Conservation (phyloP, 371 early-diverging fungal species). For the Conidiobolus incongruus region DNA sequence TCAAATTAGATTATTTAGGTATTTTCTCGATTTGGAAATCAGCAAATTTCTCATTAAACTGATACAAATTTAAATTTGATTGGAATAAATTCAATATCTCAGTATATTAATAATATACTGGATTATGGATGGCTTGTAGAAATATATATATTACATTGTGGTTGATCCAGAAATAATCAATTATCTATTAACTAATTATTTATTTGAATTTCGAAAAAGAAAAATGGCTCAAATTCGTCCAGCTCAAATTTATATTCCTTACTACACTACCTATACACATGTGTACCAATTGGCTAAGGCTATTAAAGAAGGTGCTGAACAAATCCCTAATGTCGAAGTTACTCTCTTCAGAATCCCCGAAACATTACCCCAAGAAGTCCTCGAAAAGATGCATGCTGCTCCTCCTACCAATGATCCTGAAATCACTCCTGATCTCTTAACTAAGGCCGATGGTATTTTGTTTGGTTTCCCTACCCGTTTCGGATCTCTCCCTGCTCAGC, state of each 20-base stretch:
- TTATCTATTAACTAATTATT: no score
- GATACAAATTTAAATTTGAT: no score
- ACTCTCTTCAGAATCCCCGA: slow-evolving; percentile 44
- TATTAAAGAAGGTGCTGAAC: slow-evolving; percentile 33
- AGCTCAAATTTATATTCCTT: neutral
- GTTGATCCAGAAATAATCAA: no score
- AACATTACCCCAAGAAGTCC: slow-evolving; percentile 34
- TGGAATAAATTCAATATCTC: no score
- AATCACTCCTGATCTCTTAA: slow-evolving; percentile 22
- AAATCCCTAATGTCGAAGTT: slow-evolving; percentile 22
- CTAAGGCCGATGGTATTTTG: slow-evolving; percentile 48
- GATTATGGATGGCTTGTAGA: no score
- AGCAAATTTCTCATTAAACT: no score
- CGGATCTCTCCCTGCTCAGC: slow-evolving; percentile 49
- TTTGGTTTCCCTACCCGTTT: slow-evolving; percentile 60
- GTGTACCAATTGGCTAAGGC: slow-evolving; percentile 6
- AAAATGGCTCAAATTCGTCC: no score
- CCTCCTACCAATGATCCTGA: slow-evolving; percentile 29
- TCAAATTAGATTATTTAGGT: no score
- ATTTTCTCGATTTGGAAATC: no score
- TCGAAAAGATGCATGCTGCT: slow-evolving; percentile 53
- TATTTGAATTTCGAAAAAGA: no score
- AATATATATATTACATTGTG: no score
- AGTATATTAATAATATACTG: no score
- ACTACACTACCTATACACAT: slow-evolving; percentile 1